A percentile compares a stretch with the other conserved stretches of the same genome.
Evolutionary conservation across 129 eudicot species (phyloP).

Genomic region (Flaveria brownii): DNA sequence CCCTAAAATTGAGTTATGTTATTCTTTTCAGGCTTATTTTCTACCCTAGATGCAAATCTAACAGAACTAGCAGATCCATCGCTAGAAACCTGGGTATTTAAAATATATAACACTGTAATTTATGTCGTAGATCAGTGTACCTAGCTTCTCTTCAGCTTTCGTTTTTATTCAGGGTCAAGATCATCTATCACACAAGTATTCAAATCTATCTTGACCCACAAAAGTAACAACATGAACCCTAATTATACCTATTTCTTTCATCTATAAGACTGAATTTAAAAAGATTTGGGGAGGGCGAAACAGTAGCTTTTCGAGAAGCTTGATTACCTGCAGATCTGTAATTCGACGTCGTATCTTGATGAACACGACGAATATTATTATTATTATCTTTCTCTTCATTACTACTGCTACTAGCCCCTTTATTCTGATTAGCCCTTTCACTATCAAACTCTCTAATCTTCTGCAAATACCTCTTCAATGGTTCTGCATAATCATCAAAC

Average conservation of each 20-base stretch:
- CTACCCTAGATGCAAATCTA: conserved; percentile 4
- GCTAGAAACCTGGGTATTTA: too few species aligned
- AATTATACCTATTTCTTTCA: conserved; percentile 38
- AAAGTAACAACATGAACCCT: conserved; percentile 27
- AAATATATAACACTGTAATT: background rate
- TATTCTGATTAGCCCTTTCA: conserved; percentile 51
- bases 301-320: conserved; percentile 22
- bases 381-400: conserved; percentile 42
- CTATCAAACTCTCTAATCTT: conserved; percentile 66
- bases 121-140: background rate
- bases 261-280: conserved; percentile 37
- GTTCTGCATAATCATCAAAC: conserved; percentile 70
- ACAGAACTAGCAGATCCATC: background rate
- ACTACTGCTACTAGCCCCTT: conserved; percentile 35
- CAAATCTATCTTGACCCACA: conserved; percentile 11
- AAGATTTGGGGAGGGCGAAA: conserved; percentile 34
- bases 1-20: background rate
- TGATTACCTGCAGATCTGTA: conserved; percentile 40
- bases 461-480: conserved; percentile 62
- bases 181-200: conserved; percentile 34
- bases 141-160: background rate
- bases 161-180: conserved; percentile 27
- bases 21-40: conserved; percentile 16
- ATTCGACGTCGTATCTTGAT: conserved; percentile 24
- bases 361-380: background rate